Conservation (phyloP, 1,284 basidiomycete genomes). For the Puccinia polysora region DNA sequence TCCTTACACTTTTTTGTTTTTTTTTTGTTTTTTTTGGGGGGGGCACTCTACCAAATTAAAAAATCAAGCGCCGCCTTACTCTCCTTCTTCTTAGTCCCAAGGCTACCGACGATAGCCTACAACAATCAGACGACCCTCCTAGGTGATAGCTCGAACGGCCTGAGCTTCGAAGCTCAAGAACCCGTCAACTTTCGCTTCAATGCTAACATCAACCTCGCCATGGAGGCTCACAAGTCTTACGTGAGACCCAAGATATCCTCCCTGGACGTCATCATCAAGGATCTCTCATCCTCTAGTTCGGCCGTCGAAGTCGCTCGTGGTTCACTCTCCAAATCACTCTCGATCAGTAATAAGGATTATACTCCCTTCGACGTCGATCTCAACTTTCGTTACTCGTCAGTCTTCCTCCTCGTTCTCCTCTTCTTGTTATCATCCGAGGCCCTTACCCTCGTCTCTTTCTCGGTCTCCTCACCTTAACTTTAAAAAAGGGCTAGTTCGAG, state of each 20-base stretch:
- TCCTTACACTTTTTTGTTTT: background rate
- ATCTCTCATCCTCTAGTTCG: background rate
- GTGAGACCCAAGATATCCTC: background rate
- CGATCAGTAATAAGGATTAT: conserved; percentile 19
- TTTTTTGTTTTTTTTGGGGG: background rate
- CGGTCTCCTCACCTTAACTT: background rate
- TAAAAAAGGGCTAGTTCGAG: background rate
- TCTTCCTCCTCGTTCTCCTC: background rate
- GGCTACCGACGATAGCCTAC: conserved; percentile 21
- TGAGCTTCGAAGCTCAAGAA: conserved; percentile 13
- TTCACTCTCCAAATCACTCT: background rate
- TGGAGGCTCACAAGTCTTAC: conserved; percentile 8
- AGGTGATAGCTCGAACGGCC: conserved; percentile 11
- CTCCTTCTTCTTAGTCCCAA: conserved; percentile 11
- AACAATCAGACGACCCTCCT: conserved; percentile 21
- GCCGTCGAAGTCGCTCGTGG: conserved; percentile 25
- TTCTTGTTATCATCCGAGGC: background rate
- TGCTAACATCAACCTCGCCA: conserved; percentile 21
- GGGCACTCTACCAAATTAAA: background rate
- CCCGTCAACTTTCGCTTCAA: conserved; percentile 21
- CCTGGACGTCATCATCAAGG: conserved; percentile 15
- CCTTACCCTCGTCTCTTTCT: background rate
- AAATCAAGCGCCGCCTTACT: conserved; percentile 2
- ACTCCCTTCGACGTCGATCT: conserved; percentile 23
- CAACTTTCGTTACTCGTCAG: conserved; percentile 17